Percentiles rank a stretch among this genome's conserved stretches.
phyloP scores from a whole-genome alignment of 2,329 filamentous ascomycete genomes.

The Xylogone sp. region DNA sequence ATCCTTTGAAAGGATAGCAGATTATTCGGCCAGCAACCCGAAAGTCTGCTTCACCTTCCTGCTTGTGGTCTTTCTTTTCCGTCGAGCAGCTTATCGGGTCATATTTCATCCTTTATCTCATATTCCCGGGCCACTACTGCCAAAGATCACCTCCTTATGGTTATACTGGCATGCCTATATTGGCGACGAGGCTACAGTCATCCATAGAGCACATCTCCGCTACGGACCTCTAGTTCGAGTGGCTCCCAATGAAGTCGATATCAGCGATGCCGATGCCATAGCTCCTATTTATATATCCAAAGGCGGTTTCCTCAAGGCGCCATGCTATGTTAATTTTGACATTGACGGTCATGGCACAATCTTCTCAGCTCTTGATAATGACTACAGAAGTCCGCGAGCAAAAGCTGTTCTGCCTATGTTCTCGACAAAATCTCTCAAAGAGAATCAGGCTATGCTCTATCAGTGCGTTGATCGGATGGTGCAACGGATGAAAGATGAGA shows the following conservation, averaged over 20 bases:
- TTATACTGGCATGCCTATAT: conserved; percentile 33
- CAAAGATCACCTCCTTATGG: conserved; percentile 28
- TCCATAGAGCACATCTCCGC: conserved; percentile 20
- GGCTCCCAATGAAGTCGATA: conserved; percentile 30
- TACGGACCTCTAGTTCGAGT: conserved; percentile 31
- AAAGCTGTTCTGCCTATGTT: conserved; percentile 49
- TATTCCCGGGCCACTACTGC: conserved; percentile 33
- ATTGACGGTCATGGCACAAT: conserved; percentile 52
- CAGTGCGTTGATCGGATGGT: conserved; percentile 39
- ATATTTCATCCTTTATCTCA: conserved; percentile 34
- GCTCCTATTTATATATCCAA: conserved; percentile 45
- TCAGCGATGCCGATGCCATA: conserved; percentile 27
- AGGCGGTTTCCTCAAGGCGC: conserved; percentile 50
- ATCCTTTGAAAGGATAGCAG: neutral
- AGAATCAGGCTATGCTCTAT: conserved; percentile 34
- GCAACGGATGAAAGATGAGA: conserved; percentile 33
- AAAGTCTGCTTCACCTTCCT: neutral
- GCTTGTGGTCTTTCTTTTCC: conserved; percentile 9
- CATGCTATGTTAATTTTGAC: conserved; percentile 52
- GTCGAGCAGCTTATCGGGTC: conserved; percentile 27
- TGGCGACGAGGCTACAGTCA: conserved; percentile 27
- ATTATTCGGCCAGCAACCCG: neutral
- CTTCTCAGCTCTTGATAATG: conserved; percentile 42
- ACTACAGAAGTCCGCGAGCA: conserved; percentile 38
- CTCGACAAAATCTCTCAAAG: conserved; percentile 40